Evolutionary conservation across 257 asterid genomes (phyloP).

Genomic region (Solanum lycopersicoides): DNA sequence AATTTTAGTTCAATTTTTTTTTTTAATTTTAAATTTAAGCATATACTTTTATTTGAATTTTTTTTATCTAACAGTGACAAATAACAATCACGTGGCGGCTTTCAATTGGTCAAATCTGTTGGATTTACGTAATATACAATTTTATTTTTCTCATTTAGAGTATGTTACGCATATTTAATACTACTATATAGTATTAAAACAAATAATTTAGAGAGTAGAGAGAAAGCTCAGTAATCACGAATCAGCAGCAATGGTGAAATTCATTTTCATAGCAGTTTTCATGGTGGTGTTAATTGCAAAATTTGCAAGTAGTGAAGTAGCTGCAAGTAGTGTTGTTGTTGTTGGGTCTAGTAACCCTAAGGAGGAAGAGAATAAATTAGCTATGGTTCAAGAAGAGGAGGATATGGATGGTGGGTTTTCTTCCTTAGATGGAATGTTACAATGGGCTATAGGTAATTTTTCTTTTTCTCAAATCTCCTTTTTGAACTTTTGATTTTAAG

Average conservation of each 20-base stretch:
- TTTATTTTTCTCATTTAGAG: background rate
- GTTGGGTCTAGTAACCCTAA: background rate
- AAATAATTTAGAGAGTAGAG: background rate
- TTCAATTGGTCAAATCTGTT: background rate
- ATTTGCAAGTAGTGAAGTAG: constrained; percentile 15
- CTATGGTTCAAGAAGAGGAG: constrained; percentile 17
- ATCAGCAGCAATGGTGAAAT: background rate
- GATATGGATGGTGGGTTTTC: constrained; percentile 77
- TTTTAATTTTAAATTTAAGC: no score
- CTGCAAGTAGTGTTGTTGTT: background rate
- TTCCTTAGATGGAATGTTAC: constrained; percentile 79
- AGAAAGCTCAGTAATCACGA: background rate
- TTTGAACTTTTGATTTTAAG: background rate
- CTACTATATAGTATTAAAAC: background rate
- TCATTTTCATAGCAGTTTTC: constrained; percentile 1
- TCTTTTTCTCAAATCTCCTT: background rate
- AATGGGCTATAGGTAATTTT: constrained; percentile 68
- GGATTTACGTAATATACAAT: background rate
- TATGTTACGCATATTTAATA: no score
- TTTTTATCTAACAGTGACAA: background rate
- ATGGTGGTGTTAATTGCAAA: background rate
- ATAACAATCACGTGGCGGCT: background rate
- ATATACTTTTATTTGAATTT: background rate
- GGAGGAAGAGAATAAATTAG: constrained; percentile 26
- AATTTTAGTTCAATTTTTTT: no score